phyloP scores from a whole-genome alignment of 495 filamentous ascomycete genomes.

The Neurospora africana region DNA sequence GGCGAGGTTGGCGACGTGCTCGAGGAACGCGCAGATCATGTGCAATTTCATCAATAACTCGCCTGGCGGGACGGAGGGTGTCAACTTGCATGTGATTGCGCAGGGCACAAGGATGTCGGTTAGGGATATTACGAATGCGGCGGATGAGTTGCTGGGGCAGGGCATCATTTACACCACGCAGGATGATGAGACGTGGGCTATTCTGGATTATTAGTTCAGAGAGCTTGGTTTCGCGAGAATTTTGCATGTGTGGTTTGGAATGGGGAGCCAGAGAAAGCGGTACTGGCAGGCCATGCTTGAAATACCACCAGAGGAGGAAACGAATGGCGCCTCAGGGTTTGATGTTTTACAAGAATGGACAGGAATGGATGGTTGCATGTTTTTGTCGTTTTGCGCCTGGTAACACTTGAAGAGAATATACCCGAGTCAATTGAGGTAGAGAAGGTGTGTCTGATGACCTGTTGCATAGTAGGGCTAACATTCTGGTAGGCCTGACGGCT shows the following conservation, averaged over 20 bases:
- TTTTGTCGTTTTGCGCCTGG: background rate
- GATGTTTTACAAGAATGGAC: background rate
- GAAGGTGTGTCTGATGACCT: background rate
- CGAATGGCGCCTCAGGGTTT: background rate
- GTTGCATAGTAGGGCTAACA: background rate
- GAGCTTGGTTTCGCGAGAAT: background rate
- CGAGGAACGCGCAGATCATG: slow-evolving; percentile 51
- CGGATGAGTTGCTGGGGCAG: slow-evolving; percentile 61
- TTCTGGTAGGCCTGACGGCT: background rate
- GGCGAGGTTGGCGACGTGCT: slow-evolving; percentile 39
- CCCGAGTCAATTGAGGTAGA: background rate
- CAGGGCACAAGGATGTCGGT: slow-evolving; percentile 48
- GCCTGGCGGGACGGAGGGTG: slow-evolving; percentile 59
- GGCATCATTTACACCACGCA: slow-evolving; percentile 83
- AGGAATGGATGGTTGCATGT: background rate
- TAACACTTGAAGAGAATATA: background rate
- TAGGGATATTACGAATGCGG: slow-evolving; percentile 60
- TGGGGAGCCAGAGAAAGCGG: background rate
- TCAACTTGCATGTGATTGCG: slow-evolving; percentile 68
- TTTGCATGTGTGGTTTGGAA: background rate
- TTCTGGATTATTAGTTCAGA: slow-evolving; percentile 48
- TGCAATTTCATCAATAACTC: slow-evolving; percentile 51
- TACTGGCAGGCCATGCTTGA: background rate
- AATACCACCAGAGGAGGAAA: background rate
- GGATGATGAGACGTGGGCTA: slow-evolving; percentile 74